Evolutionary conservation across 805 yeast species (phyloP).

Genomic region (Metschnikowia kunwiensis): DNA sequence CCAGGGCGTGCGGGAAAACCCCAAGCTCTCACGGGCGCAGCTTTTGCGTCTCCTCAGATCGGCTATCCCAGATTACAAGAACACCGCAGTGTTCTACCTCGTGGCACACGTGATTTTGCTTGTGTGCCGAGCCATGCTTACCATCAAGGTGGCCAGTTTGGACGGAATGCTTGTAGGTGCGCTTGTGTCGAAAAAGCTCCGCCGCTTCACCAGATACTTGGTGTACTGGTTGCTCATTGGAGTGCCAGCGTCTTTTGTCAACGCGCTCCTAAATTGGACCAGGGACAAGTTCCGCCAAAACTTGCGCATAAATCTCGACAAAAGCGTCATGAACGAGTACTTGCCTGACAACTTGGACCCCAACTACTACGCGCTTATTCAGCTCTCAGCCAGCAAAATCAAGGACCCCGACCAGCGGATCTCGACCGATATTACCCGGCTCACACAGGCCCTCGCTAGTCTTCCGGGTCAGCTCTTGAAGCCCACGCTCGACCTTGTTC

Average conservation of each 20-base stretch:
- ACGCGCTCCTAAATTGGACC: constrained; percentile 63
- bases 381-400: constrained; percentile 49
- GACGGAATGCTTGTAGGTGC: constrained; percentile 86
- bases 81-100: constrained; percentile 37
- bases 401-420: constrained; percentile 80
- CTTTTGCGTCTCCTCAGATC: constrained; percentile 30
- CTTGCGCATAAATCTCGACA: constrained; percentile 64
- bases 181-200: constrained; percentile 66
- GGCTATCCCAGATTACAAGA: constrained; percentile 31
- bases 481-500: constrained; percentile 73
- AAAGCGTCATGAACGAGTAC: constrained; percentile 63
- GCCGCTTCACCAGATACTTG: constrained; percentile 58
- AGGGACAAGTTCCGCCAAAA: constrained; percentile 55
- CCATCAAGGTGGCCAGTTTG: constrained; percentile 78
- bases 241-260: constrained; percentile 78
- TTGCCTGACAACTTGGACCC: constrained; percentile 67
- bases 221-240: constrained; percentile 81
- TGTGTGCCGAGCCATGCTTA: constrained; percentile 64
- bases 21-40: constrained; percentile 31
- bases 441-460: constrained; percentile 66
- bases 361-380: constrained; percentile 69
- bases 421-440: constrained; percentile 73
- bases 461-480: constrained; percentile 81
- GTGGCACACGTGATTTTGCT: constrained; percentile 56
- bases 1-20: constrained; percentile 15